Evolutionary conservation across 164 flowering plant genomes (phyloP).

Genomic region (Santalum album): DNA sequence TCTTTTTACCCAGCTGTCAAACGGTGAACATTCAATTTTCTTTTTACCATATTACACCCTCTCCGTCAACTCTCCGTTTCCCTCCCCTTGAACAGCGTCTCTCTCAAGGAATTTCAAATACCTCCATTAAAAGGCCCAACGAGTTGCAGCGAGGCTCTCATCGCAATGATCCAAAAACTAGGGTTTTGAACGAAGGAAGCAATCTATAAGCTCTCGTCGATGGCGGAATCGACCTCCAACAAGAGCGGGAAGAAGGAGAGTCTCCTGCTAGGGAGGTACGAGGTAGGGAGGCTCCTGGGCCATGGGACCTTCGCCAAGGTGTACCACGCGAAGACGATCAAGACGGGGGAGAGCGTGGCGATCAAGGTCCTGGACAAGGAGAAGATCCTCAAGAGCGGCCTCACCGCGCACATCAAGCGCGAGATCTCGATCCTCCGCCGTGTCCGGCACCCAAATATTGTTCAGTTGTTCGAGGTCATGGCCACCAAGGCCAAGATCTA

Average conservation of each 20-base stretch:
- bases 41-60: no score
- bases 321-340: slow-evolving; percentile 48
- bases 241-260: slow-evolving; percentile 13
- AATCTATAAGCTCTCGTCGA: not conserved
- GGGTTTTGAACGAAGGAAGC: not conserved
- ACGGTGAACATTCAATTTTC: no score
- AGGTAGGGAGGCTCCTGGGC: slow-evolving; percentile 62
- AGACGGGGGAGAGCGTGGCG: slow-evolving; percentile 49
- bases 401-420: slow-evolving; percentile 62
- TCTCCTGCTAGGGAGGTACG: slow-evolving; percentile 49
- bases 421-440: slow-evolving; percentile 74
- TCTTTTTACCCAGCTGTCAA: no score
- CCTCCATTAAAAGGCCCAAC: no score
- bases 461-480: slow-evolving; percentile 73
- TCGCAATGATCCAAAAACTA: no score
- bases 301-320: slow-evolving; percentile 76
- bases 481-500: slow-evolving; percentile 75
- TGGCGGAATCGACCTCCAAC: not conserved
- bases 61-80: no score
- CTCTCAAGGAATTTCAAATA: no score
- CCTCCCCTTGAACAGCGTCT: no score
- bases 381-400: slow-evolving; percentile 56
- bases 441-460: slow-evolving; percentile 73
- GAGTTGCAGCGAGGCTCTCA: no score
- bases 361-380: slow-evolving; percentile 78